phyloP scores from a whole-genome alignment of 2,329 filamentous ascomycete species.

The Amesomyces nigricolor region DNA sequence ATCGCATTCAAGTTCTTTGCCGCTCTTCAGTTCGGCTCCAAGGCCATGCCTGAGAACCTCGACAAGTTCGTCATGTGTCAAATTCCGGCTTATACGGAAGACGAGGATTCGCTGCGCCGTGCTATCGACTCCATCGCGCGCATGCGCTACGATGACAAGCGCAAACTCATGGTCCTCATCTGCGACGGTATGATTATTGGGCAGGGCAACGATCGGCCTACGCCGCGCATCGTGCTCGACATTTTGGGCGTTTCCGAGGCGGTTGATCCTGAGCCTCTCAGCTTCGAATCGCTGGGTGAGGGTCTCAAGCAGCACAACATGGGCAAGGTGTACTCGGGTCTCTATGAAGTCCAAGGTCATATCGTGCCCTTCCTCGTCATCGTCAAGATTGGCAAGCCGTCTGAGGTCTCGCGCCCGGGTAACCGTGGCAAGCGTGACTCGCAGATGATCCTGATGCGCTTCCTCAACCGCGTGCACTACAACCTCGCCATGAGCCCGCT shows the following conservation, averaged over 20 bases:
- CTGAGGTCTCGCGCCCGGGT: slow-evolving; percentile 87
- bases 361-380: slow-evolving; percentile 97
- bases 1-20: slow-evolving; percentile 97
- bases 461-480: slow-evolving; percentile 98
- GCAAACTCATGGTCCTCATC: slow-evolving; percentile 85
- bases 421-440: slow-evolving; percentile 99
- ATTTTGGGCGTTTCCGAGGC: slow-evolving; percentile 93
- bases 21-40: slow-evolving; percentile 85
- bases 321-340: slow-evolving; percentile 95
- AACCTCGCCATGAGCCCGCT: slow-evolving; percentile 93
- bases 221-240: slow-evolving; percentile 90
- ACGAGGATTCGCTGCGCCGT: slow-evolving; percentile 93
- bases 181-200: slow-evolving; percentile 99
- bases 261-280: slow-evolving; percentile 90
- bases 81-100: slow-evolving; percentile 95
- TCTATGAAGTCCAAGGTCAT: slow-evolving; percentile 96
- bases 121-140: slow-evolving; percentile 93
- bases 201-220: slow-evolving; percentile 93
- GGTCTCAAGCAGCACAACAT: slow-evolving; percentile 98
- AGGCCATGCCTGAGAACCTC: slow-evolving; percentile 88
- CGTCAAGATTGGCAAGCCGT: slow-evolving; percentile 96
- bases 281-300: slow-evolving; percentile 93
- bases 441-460: slow-evolving; percentile 97
- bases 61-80: slow-evolving; percentile 99
- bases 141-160: slow-evolving; percentile 97